Percentiles rank a stretch among this genome's conserved stretches.
These are phyloP conservation scores for Rhodotorula babjevae DNA, from an alignment of 768 basidiomycete species.

Conservation along the genomic window DNA sequence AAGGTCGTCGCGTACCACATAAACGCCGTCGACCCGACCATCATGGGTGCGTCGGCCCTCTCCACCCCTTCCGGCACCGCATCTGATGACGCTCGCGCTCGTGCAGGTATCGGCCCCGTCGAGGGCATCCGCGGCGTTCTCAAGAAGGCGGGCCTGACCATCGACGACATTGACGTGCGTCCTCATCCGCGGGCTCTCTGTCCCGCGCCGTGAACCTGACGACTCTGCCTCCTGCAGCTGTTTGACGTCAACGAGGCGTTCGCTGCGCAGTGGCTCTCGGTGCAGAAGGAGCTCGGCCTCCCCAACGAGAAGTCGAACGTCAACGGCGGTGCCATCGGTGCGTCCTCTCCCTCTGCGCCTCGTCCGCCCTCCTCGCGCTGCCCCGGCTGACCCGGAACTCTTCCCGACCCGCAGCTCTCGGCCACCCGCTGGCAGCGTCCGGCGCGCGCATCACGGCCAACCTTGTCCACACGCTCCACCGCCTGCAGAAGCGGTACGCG, in stretches of 20 bases:
- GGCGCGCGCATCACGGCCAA: conserved; percentile 47
- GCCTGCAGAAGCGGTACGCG: conserved; percentile 48
- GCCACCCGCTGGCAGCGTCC: conserved; percentile 41
- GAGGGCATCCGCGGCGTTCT: conserved; percentile 42
- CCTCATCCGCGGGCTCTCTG: neutral
- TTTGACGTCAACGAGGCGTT: conserved; percentile 46
- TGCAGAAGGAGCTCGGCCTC: conserved; percentile 48
- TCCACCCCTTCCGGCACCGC: neutral
- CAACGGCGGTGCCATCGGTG: conserved; percentile 48
- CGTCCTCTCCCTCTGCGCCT: conserved; percentile 1
- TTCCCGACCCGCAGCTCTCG: conserved; percentile 24
- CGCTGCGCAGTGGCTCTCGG: conserved; percentile 50
- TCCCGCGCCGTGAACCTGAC: neutral
- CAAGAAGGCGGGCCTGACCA: conserved; percentile 37
- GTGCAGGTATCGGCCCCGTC: conserved; percentile 48
- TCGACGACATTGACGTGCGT: conserved; percentile 47
- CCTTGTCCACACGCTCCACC: conserved; percentile 48
- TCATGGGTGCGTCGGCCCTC: conserved; percentile 45
- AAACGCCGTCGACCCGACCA: conserved; percentile 49
- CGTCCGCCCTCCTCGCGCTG: too few relatives aligned
- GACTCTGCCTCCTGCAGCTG: conserved; percentile 8
- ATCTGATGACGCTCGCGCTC: neutral
- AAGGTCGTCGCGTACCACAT: conserved; percentile 48
- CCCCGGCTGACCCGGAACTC: neutral
- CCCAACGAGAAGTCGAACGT: conserved; percentile 44